phyloP scores from a whole-genome alignment of 352 stramenopile genomes.

The Pythium phragmitis region DNA sequence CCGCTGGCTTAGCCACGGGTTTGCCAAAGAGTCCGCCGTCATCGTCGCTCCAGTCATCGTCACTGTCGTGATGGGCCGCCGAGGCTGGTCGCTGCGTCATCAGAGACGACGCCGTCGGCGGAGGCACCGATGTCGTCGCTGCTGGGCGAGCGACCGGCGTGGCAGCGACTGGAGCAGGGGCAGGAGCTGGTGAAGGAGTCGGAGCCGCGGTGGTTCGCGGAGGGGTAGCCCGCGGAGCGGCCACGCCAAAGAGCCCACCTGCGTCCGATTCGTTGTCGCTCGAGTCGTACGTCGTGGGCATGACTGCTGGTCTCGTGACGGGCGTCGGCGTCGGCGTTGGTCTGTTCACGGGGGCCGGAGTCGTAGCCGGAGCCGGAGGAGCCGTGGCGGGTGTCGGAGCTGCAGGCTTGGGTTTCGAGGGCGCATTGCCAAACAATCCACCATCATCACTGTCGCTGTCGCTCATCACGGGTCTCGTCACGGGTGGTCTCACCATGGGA shows the following conservation, averaged over 20 bases:
- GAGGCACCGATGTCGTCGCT: slow-evolving; percentile 16
- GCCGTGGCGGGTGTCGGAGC: not conserved
- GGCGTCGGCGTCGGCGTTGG: slow-evolving; percentile 5
- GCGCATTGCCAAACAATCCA: slow-evolving; percentile 35
- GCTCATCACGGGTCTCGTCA: slow-evolving; percentile 16
- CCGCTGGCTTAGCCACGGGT: slow-evolving; percentile 17
- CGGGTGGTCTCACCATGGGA: not conserved
- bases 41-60: slow-evolving; percentile 64
- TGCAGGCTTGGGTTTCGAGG: slow-evolving; percentile 21
- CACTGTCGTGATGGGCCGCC: slow-evolving; percentile 39
- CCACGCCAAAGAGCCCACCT: slow-evolving; percentile 55
- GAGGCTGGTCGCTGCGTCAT: slow-evolving; percentile 43
- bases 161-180: slow-evolving; percentile 11
- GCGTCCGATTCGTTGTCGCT: slow-evolving; percentile 59
- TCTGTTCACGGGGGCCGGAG: slow-evolving; percentile 1
- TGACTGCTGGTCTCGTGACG: slow-evolving; percentile 22
- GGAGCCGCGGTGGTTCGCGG: slow-evolving; percentile 11
- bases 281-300: slow-evolving; percentile 45
- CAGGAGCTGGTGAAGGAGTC: slow-evolving; percentile 4
- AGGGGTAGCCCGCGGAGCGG: slow-evolving; percentile 20
- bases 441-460: slow-evolving; percentile 41
- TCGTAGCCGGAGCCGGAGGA: slow-evolving; percentile 8
- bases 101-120: slow-evolving; percentile 35
- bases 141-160: slow-evolving; percentile 1
- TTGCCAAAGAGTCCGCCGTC: slow-evolving; percentile 52